Conservation (phyloP, 1,284 basidiomycete genomes). For the Thecaphora thlaspeos region DNA sequence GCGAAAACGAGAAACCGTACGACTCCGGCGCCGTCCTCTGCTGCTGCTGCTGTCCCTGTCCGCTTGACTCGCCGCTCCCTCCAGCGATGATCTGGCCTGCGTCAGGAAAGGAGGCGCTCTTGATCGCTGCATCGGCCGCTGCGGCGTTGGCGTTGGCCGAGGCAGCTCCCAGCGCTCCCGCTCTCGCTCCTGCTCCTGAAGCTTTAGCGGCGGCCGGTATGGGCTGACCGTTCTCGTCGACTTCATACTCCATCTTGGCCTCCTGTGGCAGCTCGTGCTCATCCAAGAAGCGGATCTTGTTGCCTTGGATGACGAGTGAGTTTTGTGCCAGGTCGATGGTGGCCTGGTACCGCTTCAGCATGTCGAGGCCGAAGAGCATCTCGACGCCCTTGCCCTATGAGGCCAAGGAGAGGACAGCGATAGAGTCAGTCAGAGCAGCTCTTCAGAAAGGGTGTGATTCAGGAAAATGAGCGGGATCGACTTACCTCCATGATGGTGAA, state of each 20-base stretch:
- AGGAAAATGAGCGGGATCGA: too few species aligned
- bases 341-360: constrained; percentile 96
- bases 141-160: constrained; percentile 28
- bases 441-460: too few species aligned
- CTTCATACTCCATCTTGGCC: constrained; percentile 42
- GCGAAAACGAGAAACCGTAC: constrained; percentile 11
- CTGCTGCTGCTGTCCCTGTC: constrained; percentile 65
- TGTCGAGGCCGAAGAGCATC: constrained; percentile 91
- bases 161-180: constrained; percentile 16
- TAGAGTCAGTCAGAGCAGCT: constrained; percentile 4
- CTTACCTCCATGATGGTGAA: constrained; percentile 85
- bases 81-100: constrained; percentile 62
- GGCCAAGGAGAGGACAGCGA: neutral
- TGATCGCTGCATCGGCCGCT: constrained; percentile 2
- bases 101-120: constrained; percentile 64
- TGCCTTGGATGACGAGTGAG: constrained; percentile 80
- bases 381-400: constrained; percentile 76
- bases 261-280: constrained; percentile 84
- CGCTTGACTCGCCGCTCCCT: constrained; percentile 19
- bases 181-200: neutral
- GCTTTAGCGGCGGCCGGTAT: constrained; percentile 2
- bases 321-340: constrained; percentile 87
- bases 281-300: constrained; percentile 80
- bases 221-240: constrained; percentile 46
- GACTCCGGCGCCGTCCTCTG: constrained; percentile 50